phyloP scores from a whole-genome alignment of 768 basidiomycete species.

The Trametes cubensis region DNA sequence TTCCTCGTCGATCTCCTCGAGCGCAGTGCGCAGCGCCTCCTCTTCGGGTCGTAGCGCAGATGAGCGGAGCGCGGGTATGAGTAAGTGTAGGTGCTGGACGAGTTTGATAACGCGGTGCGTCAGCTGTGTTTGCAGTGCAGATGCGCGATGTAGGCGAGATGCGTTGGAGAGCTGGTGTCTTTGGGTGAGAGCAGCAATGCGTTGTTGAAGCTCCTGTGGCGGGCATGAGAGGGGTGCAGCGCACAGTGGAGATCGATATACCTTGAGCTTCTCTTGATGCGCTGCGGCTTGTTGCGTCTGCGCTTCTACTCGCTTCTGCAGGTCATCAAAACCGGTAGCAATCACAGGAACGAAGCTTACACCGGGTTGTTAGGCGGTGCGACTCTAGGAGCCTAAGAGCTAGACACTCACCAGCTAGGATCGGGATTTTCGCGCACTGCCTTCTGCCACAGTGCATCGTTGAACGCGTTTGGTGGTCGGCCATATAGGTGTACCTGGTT shows the following conservation, averaged over 20 bases:
- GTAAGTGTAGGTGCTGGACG: slow-evolving; percentile 75
- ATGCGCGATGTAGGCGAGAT: slow-evolving; percentile 65
- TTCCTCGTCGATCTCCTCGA: slow-evolving; percentile 80
- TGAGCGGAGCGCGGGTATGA: slow-evolving; percentile 76
- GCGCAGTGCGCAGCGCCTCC: slow-evolving; percentile 66
- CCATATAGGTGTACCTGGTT: slow-evolving; percentile 64
- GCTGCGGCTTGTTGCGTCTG: slow-evolving; percentile 66
- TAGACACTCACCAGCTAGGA: slow-evolving; percentile 61
- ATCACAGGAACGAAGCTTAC: slow-evolving; percentile 76
- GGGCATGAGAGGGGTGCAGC: background rate
- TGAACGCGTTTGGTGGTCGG: slow-evolving; percentile 70
- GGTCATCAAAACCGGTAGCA: slow-evolving; percentile 80
- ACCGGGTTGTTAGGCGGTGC: background rate
- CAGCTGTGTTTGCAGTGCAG: slow-evolving; percentile 67
- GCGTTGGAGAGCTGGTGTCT: slow-evolving; percentile 68
- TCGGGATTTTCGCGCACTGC: slow-evolving; percentile 83
- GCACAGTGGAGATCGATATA: slow-evolving; percentile 26
- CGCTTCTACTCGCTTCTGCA: slow-evolving; percentile 76
- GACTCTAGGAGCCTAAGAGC: background rate
- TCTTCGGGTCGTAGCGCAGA: slow-evolving; percentile 80
- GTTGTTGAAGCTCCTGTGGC: slow-evolving; percentile 62
- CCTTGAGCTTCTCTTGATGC: slow-evolving; percentile 70
- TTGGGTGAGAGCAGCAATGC: slow-evolving; percentile 61
- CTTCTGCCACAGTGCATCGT: slow-evolving; percentile 77
- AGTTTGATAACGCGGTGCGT: slow-evolving; percentile 69